Conservation (phyloP, 331 rosid genomes). For the Rhamnella rubrinervis region DNA sequence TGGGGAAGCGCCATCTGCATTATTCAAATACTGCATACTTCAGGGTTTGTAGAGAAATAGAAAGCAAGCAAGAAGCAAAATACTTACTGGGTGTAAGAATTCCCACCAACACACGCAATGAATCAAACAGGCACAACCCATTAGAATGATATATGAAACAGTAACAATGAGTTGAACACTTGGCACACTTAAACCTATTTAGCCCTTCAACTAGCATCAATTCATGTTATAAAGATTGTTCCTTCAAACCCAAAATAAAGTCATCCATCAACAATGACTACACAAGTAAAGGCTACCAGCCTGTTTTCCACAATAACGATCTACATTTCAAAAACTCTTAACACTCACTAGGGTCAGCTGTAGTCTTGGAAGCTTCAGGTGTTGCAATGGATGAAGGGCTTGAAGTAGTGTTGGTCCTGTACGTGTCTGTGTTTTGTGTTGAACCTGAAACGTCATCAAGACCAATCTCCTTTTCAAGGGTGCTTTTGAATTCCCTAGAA, state of each 20-base stretch:
- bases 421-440: conserved; percentile 41
- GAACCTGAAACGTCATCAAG: conserved; percentile 75
- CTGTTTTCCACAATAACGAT: not conserved
- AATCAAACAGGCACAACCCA: not conserved
- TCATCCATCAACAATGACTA: too few species aligned
- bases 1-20: conserved; percentile 50
- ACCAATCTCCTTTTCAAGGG: conserved; percentile 97
- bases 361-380: conserved; percentile 37
- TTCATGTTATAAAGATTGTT: too few species aligned
- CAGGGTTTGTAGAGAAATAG: conserved; percentile 12
- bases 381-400: conserved; percentile 44
- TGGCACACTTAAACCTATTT: too few species aligned
- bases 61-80: not conserved
- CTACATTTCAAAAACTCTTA: not conserved
- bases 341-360: conserved; percentile 70
- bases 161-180: not conserved
- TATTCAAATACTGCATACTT: conserved; percentile 11
- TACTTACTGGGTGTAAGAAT: not conserved
- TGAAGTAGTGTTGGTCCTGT: conserved; percentile 30
- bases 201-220: too few species aligned
- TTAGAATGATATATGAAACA: not conserved
- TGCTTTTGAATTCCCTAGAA: conserved; percentile 89
- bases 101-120: not conserved
- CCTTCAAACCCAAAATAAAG: too few species aligned
- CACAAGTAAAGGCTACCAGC: not conserved